A percentile compares a stretch with the other conserved stretches of the same genome.
These are phyloP conservation scores for Aphanomyces astaci DNA, from an alignment of 352 stramenopile genomes.

Conservation along the genomic window DNA sequence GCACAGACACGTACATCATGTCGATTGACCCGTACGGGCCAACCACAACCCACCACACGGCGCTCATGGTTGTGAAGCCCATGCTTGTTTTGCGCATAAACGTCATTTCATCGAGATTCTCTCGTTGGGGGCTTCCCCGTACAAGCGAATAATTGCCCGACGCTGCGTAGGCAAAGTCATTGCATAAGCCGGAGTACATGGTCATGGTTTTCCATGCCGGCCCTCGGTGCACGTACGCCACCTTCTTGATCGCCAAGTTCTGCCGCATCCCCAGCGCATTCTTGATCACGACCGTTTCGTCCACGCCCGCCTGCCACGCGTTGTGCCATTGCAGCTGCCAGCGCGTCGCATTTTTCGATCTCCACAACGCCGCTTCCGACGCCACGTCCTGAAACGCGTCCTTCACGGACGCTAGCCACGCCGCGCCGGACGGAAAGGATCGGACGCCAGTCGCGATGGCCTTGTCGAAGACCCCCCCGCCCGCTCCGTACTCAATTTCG, in stretches of 20 bases:
- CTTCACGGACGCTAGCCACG: background rate
- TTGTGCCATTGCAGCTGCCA: slow-evolving; percentile 5
- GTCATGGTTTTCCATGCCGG: background rate
- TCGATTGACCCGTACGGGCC: background rate
- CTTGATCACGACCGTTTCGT: background rate
- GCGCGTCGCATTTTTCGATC: background rate
- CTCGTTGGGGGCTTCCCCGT: background rate
- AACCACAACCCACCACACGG: background rate
- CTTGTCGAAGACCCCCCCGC: background rate
- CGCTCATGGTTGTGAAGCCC: too few relatives aligned
- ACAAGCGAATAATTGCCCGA: background rate
- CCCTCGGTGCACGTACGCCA: background rate
- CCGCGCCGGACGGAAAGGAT: background rate
- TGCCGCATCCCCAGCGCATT: background rate
- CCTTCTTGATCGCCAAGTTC: background rate
- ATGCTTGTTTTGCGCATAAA: background rate
- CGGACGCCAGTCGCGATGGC: background rate
- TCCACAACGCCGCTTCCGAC: background rate
- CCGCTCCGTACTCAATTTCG: background rate
- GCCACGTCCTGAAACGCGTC: background rate
- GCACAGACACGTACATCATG: background rate
- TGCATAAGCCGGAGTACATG: background rate
- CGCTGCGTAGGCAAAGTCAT: background rate
- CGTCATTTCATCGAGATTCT: background rate
- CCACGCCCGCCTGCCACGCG: background rate